Percentiles rank a stretch among this genome's conserved stretches.
Evolutionary conservation across 2,329 filamentous ascomycete genomes (phyloP).

Genomic region (Trichoderma polysporum): DNA sequence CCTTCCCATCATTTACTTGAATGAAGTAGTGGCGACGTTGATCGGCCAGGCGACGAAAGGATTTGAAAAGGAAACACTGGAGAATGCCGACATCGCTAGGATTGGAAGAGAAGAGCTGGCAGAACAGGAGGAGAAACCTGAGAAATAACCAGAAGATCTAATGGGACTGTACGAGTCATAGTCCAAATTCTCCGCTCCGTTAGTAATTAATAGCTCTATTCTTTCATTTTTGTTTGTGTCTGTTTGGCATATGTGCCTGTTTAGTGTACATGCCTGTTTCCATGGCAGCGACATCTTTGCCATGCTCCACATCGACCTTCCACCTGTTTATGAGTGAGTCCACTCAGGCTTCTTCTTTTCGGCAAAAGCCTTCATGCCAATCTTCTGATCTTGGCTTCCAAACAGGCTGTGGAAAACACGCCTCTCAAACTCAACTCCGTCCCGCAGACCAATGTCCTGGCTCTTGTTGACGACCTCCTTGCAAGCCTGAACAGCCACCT

Average conservation of each 20-base stretch:
- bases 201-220: not conserved
- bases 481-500: constrained; percentile 80
- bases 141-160: not conserved
- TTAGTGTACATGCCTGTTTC: not conserved
- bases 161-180: not conserved
- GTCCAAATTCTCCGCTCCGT: not conserved
- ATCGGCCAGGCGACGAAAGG: constrained; percentile 8
- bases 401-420: constrained; percentile 91
- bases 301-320: not conserved
- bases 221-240: not conserved
- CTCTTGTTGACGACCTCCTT: constrained; percentile 99
- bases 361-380: constrained; percentile 92
- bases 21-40: constrained; percentile 4
- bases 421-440: constrained; percentile 93
- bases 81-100: constrained; percentile 11
- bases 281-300: not conserved
- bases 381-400: constrained; percentile 94
- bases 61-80: constrained; percentile 16
- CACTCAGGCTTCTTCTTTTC: constrained; percentile 93
- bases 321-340: constrained; percentile 65
- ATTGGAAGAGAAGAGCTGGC: constrained; percentile 13
- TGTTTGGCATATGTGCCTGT: not conserved
- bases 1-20: constrained; percentile 9
- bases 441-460: constrained; percentile 81
- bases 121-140: not conserved